Evolutionary conservation across 768 basidiomycete genomes (phyloP).

Genomic region (Tricholoma hemisulphureum): DNA sequence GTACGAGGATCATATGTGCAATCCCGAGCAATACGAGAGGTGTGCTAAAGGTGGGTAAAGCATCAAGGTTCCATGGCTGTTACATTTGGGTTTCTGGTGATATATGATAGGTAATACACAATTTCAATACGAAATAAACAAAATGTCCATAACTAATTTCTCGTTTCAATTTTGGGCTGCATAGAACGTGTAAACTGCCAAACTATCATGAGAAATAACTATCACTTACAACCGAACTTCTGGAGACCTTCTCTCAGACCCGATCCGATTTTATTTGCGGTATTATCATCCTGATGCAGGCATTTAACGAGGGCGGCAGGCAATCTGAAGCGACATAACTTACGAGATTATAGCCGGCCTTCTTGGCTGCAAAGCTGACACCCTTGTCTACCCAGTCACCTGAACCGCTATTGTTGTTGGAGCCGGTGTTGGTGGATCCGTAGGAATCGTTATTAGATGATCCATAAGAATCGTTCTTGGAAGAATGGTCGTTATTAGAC

Average conservation of each 20-base stretch:
- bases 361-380: constrained; percentile 35
- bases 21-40: too few relatives aligned
- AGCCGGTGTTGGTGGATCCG: constrained; percentile 15
- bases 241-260: constrained; percentile 35
- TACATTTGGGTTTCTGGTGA: too few relatives aligned
- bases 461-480: constrained; percentile 20
- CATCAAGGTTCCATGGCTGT: too few relatives aligned
- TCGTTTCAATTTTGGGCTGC: too few relatives aligned
- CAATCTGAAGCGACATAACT: constrained; percentile 14
- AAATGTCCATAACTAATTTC: too few relatives aligned
- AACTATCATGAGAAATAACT: background rate
- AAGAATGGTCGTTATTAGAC: constrained; percentile 8
- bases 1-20: too few relatives aligned
- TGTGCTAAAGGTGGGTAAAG: too few relatives aligned
- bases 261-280: constrained; percentile 37
- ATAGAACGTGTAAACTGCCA: too few relatives aligned
- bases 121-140: background rate
- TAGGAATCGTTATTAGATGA: constrained; percentile 23
- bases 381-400: constrained; percentile 39
- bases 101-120: too few relatives aligned
- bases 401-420: constrained; percentile 12
- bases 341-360: constrained; percentile 47
- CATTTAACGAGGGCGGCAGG: background rate
- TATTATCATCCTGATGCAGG: constrained; percentile 31
- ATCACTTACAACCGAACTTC: constrained; percentile 33